Conservation (phyloP, 192 early-diverging fungal species). For the Backusella liffmaniae region DNA sequence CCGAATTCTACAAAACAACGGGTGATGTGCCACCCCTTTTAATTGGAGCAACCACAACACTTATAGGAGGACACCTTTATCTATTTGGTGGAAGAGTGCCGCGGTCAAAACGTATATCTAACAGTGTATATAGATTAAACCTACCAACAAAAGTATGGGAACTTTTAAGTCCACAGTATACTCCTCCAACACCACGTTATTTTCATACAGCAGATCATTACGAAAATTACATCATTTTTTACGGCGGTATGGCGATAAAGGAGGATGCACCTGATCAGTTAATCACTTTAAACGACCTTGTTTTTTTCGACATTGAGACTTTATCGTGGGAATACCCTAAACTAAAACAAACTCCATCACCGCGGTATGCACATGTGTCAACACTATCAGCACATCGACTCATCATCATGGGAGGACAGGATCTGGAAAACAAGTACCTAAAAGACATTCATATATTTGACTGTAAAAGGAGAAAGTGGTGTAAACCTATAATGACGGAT, state of each 20-base stretch:
- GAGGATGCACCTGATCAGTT: slow-evolving; percentile 58
- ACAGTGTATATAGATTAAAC: slow-evolving; percentile 64
- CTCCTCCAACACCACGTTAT: slow-evolving; percentile 56
- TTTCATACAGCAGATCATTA: slow-evolving; percentile 72
- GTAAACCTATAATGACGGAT: slow-evolving; percentile 58
- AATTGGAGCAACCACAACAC: slow-evolving; percentile 70
- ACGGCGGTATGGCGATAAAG: slow-evolving; percentile 75
- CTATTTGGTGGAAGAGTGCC: slow-evolving; percentile 75
- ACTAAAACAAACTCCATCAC: slow-evolving; percentile 48
- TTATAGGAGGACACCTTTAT: slow-evolving; percentile 58
- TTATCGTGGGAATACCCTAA: slow-evolving; percentile 61
- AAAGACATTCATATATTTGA: slow-evolving; percentile 75
- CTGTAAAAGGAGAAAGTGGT: slow-evolving; percentile 61
- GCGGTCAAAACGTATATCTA: slow-evolving; percentile 66
- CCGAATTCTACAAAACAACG: slow-evolving; percentile 42
- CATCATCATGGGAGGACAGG: slow-evolving; percentile 73
- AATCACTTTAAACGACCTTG: slow-evolving; percentile 63
- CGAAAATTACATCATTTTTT: slow-evolving; percentile 63
- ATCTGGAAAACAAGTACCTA: slow-evolving; percentile 70
- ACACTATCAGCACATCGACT: slow-evolving; percentile 60
- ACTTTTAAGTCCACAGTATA: slow-evolving; percentile 18
- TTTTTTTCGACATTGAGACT: slow-evolving; percentile 59
- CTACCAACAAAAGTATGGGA: slow-evolving; percentile 61
- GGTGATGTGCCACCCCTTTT: slow-evolving; percentile 77
- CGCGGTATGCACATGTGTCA: slow-evolving; percentile 74